These are phyloP conservation scores for Amanita pallidorosea DNA, from an alignment of 768 basidiomycete species.

Conservation along the genomic window DNA sequence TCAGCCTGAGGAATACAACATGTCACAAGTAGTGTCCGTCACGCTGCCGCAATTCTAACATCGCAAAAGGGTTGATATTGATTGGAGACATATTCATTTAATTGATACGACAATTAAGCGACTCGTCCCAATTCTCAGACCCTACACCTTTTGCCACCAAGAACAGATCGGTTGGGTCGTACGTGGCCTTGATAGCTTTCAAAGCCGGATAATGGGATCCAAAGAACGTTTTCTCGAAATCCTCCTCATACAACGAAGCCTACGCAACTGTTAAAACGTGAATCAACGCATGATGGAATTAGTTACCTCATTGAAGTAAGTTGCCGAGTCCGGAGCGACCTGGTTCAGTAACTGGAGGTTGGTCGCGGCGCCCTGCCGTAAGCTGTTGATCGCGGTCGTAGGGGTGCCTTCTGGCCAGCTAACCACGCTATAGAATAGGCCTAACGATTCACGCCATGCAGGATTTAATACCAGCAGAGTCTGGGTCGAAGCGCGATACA, in stretches of 20 bases:
- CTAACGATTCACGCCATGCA: not conserved
- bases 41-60: too few relatives aligned
- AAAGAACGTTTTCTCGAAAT: constrained; percentile 33
- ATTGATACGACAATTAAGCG: not conserved
- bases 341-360: not conserved
- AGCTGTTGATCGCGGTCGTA: not conserved
- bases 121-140: constrained; percentile 36
- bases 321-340: not conserved
- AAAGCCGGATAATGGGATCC: constrained; percentile 30
- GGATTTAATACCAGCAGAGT: constrained; percentile 1
- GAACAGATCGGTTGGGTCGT: constrained; percentile 35
- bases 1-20: too few relatives aligned
- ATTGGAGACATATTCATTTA: not conserved
- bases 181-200: constrained; percentile 29
- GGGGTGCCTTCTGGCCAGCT: not conserved
- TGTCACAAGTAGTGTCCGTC: too few relatives aligned
- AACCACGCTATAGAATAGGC: not conserved
- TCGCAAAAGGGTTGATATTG: too few relatives aligned
- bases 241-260: constrained; percentile 32
- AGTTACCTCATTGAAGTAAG: constrained; percentile 1
- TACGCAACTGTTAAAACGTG: constrained; percentile 8
- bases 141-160: constrained; percentile 37
- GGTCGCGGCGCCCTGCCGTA: not conserved
- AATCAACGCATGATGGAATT: not conserved
- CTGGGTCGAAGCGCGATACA: constrained; percentile 5